phyloP scores from a whole-genome alignment of 2,329 filamentous ascomycete species.

The Alternaria burnsii region DNA sequence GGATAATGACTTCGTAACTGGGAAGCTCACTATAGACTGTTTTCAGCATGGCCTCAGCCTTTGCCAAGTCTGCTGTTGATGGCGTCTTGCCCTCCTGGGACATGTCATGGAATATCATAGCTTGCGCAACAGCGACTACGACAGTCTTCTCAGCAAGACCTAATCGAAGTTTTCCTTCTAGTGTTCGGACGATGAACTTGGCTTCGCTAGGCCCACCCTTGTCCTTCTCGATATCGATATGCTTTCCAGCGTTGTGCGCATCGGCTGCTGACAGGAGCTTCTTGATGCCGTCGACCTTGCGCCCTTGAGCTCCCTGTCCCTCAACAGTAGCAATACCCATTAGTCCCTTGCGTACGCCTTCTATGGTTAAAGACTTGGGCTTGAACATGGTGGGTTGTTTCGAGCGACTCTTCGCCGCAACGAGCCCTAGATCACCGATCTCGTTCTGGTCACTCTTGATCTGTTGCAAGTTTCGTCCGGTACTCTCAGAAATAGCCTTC shows the following conservation, averaged over 20 bases:
- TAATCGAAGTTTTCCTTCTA: conserved; percentile 92
- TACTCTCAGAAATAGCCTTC: conserved; percentile 96
- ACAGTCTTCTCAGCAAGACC: conserved; percentile 93
- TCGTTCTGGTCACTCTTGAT: conserved; percentile 97
- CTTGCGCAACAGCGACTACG: conserved; percentile 87
- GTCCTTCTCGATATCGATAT: conserved; percentile 84
- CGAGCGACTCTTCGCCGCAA: conserved; percentile 92
- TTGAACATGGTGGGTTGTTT: conserved; percentile 99
- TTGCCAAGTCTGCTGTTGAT: conserved; percentile 77
- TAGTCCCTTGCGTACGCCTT: conserved; percentile 84
- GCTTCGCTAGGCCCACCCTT: conserved; percentile 95
- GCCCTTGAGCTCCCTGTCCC: conserved; percentile 85
- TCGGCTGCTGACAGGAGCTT: conserved; percentile 94
- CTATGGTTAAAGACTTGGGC: conserved; percentile 87
- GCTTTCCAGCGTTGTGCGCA: conserved; percentile 69
- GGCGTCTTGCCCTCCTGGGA: conserved; percentile 74
- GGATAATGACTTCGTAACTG: conserved; percentile 93
- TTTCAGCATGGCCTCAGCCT: conserved; percentile 87
- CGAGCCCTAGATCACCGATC: conserved; percentile 92
- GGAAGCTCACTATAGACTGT: conserved; percentile 95
- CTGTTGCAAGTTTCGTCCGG: conserved; percentile 83
- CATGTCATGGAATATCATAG: conserved; percentile 83
- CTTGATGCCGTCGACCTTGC: conserved; percentile 95
- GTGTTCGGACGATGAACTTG: conserved; percentile 89
- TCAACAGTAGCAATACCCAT: conserved; percentile 87